Percentiles rank a stretch among this genome's conserved stretches.
These are phyloP conservation scores for Leccinellum luteum DNA, from an alignment of 768 basidiomycete species.

Conservation along the genomic window DNA sequence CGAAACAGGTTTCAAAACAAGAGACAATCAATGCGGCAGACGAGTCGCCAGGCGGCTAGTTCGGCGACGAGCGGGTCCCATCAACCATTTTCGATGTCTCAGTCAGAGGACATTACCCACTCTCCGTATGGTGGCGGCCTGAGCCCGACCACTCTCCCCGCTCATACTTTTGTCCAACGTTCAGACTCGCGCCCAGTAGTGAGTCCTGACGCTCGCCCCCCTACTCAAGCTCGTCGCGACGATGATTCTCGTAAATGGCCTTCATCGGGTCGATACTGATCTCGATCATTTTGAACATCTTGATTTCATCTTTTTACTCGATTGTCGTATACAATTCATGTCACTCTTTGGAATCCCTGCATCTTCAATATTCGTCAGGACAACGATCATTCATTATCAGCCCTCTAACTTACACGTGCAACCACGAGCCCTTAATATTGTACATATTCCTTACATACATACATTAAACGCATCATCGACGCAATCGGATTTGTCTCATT, in stretches of 20 bases:
- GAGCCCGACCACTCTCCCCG: slow-evolving; percentile 28
- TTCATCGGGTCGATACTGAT: slow-evolving; percentile 44
- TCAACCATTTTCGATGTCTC: slow-evolving; percentile 47
- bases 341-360: slow-evolving; percentile 33
- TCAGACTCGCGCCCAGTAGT: slow-evolving; percentile 39
- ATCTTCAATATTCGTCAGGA: slow-evolving; percentile 33
- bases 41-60: slow-evolving; percentile 59
- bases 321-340: slow-evolving; percentile 34
- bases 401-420: slow-evolving; percentile 34
- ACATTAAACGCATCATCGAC: slow-evolving; percentile 30
- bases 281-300: slow-evolving; percentile 30
- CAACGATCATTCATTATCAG: slow-evolving; percentile 38
- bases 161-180: slow-evolving; percentile 39
- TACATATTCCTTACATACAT: slow-evolving; percentile 31
- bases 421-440: slow-evolving; percentile 34
- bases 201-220: slow-evolving; percentile 28
- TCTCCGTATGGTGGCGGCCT: slow-evolving; percentile 35
- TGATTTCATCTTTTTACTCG: slow-evolving; percentile 34
- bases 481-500: slow-evolving; percentile 22
- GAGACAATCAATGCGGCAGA: slow-evolving; percentile 78
- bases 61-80: slow-evolving; percentile 44
- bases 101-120: slow-evolving; percentile 32
- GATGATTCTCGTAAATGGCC: slow-evolving; percentile 51
- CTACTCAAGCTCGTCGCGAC: slow-evolving; percentile 41
- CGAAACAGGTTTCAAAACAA: slow-evolving; percentile 81